Base-by-base conservation (phyloP, 345 rosid species). In the Lepidium didymum region DNA sequence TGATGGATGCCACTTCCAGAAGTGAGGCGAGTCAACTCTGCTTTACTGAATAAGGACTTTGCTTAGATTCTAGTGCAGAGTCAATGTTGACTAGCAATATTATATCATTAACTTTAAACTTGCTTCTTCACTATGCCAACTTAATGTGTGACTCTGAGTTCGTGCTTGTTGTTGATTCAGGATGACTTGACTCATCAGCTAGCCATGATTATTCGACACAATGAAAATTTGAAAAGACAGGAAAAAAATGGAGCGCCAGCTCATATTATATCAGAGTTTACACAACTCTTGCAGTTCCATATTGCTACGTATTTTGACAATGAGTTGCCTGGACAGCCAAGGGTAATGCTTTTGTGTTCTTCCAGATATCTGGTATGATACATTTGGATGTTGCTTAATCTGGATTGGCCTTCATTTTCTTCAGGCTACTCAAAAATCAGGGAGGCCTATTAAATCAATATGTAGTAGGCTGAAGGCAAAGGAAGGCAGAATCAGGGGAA, bases 171-270 rank as follows among this genome's bases (percentile, higher is more conserved):
- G 42, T 60, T 55, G 51, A 63, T 79, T 49, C 80, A 91, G 97
- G 99, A 93, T 78, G 97, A 93, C 72, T 83, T 93, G 71, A 93
- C 98, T 10, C 98, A 93, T 84, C 95, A 86, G 70, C 69, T 93
- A 69, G 97, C 98, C 3, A 93, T 87, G 97, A 79, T 90, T 44
- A 90, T 93, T 76, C 80, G 96, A 51, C 97, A 93, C 77, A 93
- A 93, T 68, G 99, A 90, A 74, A 86, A 84, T 74, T 79, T 91
- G 79, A 90, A 85, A 81, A 82, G 78, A 52, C 97, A 93, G 78
- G 99, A 93, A 75, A 87, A 90, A 76, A 86, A 87, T 68, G 99
- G 99, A 18, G 92, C 97, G 11, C 97, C 98, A 58, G 99, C 97
- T 18, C 97, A 90, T 75, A 93, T 93, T 45, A 88, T 93, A 73